A percentile compares a stretch with the other conserved stretches of the same genome.
These are phyloP conservation scores for Serendipita indica DNA, from an alignment of 768 basidiomycete species.

Conservation along the genomic window DNA sequence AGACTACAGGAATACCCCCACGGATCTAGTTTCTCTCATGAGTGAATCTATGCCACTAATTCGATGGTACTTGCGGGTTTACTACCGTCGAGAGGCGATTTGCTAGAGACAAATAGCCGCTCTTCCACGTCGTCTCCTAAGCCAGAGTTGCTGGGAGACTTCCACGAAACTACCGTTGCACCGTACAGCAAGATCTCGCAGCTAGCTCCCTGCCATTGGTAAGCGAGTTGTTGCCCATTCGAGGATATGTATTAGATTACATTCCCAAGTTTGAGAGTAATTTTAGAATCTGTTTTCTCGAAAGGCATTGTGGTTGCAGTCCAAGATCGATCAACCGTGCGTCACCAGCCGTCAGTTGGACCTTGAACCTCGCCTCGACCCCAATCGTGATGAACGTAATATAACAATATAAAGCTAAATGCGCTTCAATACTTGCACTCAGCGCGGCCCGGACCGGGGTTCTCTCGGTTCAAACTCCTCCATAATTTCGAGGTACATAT, in stretches of 20 bases:
- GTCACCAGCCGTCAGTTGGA: no score
- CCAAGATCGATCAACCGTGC: no score
- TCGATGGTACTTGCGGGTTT: slow-evolving; percentile 46
- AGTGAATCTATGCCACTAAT: neutral
- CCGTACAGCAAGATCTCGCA: slow-evolving; percentile 58
- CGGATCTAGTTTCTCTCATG: slow-evolving; percentile 20
- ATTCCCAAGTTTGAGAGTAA: slow-evolving; percentile 49
- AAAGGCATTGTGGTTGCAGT: slow-evolving; percentile 38
- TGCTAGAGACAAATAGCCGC: slow-evolving; percentile 67
- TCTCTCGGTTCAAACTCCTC: no score
- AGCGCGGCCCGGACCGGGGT: no score
- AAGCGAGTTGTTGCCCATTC: neutral
- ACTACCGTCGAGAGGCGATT: slow-evolving; percentile 63
- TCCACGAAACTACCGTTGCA: slow-evolving; percentile 82
- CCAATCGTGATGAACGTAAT: no score
- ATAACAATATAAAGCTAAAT: no score
- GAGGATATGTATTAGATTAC: slow-evolving; percentile 21
- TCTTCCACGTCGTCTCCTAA: slow-evolving; percentile 33
- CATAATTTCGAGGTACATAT: no score
- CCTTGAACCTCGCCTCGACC: no score
- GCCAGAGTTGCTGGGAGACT: slow-evolving; percentile 28
- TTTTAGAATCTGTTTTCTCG: slow-evolving; percentile 28
- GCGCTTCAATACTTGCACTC: no score
- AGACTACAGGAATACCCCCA: slow-evolving; percentile 40
- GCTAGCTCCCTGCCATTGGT: neutral